Conservation (phyloP, 148 eudicot species). For the Amaranthus palmeri region DNA sequence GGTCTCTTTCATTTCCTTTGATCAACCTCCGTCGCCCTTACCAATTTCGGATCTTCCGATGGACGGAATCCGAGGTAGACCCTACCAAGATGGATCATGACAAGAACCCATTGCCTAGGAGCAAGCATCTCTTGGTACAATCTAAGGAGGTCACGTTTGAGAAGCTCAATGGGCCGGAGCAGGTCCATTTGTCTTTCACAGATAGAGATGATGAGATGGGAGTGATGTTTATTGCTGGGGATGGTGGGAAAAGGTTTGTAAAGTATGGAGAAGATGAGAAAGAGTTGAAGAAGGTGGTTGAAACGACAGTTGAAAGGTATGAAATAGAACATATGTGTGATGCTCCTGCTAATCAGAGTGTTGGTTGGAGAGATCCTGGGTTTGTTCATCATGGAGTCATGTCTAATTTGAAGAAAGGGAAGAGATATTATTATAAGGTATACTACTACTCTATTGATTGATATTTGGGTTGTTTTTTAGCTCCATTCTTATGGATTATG, state of each 20-base stretch:
- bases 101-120: slow-evolving; percentile 76
- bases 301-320: slow-evolving; percentile 54
- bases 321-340: slow-evolving; percentile 87
- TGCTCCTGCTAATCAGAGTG: slow-evolving; percentile 70
- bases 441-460: background rate
- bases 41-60: slow-evolving; percentile 76
- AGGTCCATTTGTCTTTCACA: slow-evolving; percentile 68
- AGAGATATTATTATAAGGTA: slow-evolving; percentile 73
- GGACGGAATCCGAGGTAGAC: slow-evolving; percentile 61
- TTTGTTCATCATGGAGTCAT: slow-evolving; percentile 76
- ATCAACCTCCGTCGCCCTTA: slow-evolving; percentile 65
- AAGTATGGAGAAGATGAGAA: slow-evolving; percentile 49
- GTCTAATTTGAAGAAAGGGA: slow-evolving; percentile 53
- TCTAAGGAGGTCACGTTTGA: slow-evolving; percentile 46
- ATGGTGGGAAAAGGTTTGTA: slow-evolving; percentile 57
- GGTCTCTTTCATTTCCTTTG: slow-evolving; percentile 61
- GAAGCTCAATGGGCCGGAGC: slow-evolving; percentile 72
- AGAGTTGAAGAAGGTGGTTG: slow-evolving; percentile 25
- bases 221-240: slow-evolving; percentile 69
- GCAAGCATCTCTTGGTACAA: slow-evolving; percentile 45
- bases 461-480: background rate
- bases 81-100: slow-evolving; percentile 56
- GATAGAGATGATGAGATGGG: slow-evolving; percentile 70
- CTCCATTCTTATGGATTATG: background rate
- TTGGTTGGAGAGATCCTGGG: slow-evolving; percentile 99